Conservation (phyloP, 805 yeast species). For the Metschnikowia hibisci region DNA sequence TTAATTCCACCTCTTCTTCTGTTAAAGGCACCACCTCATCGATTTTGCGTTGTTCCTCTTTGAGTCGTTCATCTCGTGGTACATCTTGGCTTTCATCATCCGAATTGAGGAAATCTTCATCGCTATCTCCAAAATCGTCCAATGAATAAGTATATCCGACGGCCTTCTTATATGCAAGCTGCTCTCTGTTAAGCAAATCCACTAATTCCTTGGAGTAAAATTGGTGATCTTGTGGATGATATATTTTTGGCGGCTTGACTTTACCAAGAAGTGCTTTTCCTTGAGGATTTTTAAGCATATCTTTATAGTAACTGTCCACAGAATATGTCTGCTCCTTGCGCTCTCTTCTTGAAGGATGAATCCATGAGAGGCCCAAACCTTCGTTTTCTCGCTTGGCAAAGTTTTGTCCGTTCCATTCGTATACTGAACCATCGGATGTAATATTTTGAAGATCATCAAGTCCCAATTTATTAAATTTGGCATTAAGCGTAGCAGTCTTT, state of each 20-base stretch:
- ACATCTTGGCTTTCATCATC: conserved; percentile 42
- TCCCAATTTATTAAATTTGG: conserved; percentile 80
- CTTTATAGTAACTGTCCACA: conserved; percentile 72
- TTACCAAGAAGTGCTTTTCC: conserved; percentile 10
- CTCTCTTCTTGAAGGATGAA: conserved; percentile 72
- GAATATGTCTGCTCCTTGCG: conserved; percentile 76
- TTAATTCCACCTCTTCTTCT: conserved; percentile 55
- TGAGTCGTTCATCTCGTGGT: conserved; percentile 34
- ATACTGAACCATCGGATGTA: conserved; percentile 82
- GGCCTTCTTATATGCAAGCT: conserved; percentile 55
- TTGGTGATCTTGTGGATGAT: conserved; percentile 69
- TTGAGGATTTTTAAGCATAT: conserved; percentile 46
- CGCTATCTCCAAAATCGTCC: conserved; percentile 58
- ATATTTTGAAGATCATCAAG: conserved; percentile 91
- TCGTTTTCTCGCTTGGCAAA: conserved; percentile 55
- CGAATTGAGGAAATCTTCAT: conserved; percentile 39
- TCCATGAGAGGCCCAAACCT: conserved; percentile 49
- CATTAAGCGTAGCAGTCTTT: conserved; percentile 74
- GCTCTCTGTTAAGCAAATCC: conserved; percentile 59
- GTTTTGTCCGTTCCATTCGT: conserved; percentile 94
- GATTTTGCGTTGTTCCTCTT: conserved; percentile 51
- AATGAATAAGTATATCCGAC: conserved; percentile 56
- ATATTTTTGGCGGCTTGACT: conserved; percentile 36
- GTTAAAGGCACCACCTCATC: conserved; percentile 56
- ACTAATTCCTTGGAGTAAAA: conserved; percentile 57